Evolutionary conservation across 768 basidiomycete species (phyloP), one percentile per base, ranked within the genome.

Genomic region (Trametes elegans): DNA sequence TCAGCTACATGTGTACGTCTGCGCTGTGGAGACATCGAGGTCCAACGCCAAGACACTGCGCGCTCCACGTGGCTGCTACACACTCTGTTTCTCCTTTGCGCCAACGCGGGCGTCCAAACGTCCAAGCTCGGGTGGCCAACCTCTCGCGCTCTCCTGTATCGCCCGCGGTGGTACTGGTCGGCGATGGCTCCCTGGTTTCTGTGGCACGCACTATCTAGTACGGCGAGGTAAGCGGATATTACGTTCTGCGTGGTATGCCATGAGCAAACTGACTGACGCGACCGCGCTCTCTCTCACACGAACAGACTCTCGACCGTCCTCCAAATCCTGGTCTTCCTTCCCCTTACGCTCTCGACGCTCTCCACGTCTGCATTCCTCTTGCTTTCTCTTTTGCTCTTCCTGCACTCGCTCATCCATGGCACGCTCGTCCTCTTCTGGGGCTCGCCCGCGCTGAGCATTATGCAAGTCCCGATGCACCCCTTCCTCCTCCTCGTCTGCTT

Each of bases 391-490:
- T 80, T 93, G 11, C 76, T 92, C 47, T 85, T 87, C 46, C 63
- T 79, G 28, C 90, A 92, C 66, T 83, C 89, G 0, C 76, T 92
- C 69, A 82, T 92, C 42, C 91, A 93, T 76, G 89, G 90, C 52
- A 89, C 89, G 2, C 76, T 92, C 64, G 75, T 82, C 55, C 76
- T 88, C 36, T 61, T 90, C 53, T 88, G 83, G 82, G 82, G 83
- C 52, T 88, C 88, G 11, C 75, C 82, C 41, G 79, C 82, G 13
- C 76, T 93, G 46, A 84, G 88, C 13, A 77, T 93, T 55, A 75
- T 92, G 52, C 91, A 93, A 72, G 80, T 93, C 28, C 91, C 91
- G 8, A 84, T 91, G 76, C 90, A 93, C 68, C 85, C 90, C 0
- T 90, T 93, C 71, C 79, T 93, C 29, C 83, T 93, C 38, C 84